Base-by-base conservation (phyloP, 176 grass and related monocot species). In the Oryza meridionalis region DNA sequence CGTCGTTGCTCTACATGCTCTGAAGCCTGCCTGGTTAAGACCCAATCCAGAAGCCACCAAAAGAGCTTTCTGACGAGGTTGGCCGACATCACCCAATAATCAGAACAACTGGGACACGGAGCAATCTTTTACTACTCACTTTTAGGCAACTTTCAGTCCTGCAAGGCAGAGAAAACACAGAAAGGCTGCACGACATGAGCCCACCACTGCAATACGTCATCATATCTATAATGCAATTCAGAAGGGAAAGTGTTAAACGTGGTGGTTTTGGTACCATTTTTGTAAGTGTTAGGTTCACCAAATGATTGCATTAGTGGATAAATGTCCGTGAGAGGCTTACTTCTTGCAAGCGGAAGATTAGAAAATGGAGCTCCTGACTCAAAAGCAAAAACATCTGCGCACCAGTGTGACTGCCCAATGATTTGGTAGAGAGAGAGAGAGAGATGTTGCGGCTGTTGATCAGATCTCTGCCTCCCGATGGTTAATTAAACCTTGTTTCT, bases 41-140 rank as follows among this genome's bases (percentile, higher is more conserved):
- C 72, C 70, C 63, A 45, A 82, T 46, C 88, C 26, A 9, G 21
- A 72, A 46, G 82, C 44, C 43, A 46, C 44, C 83, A 61, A 86
- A 24, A 46, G 66, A 67, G 31, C 77, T 43, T 58, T 68, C 19
- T 33, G 7, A 44, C 67, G 11, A 32, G 72, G 69, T 37, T 53
- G 58, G n/a, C 19, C 21, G n/a, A 24, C 22, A 59, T 17, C 14
- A 26, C 45, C 44, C 83, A 72, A 32, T 21, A 42, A 24, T 22
- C 15, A 7, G 24, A 82, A 78, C 82, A 59, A 82, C 82, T 73
- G 59, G 59, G 31, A 66, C 17, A 51, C 43, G 15, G 73, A 75
- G 32, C 73, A 5, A 35, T 35, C 4, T 35, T 35, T 35, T 76
- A 82, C 35, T 75, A 8, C 16, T 59, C 7, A 29, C 64, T 44